These are phyloP conservation scores for Blastocystis sp. DNA, from an alignment of 352 stramenopile species.

Conservation along the genomic window DNA sequence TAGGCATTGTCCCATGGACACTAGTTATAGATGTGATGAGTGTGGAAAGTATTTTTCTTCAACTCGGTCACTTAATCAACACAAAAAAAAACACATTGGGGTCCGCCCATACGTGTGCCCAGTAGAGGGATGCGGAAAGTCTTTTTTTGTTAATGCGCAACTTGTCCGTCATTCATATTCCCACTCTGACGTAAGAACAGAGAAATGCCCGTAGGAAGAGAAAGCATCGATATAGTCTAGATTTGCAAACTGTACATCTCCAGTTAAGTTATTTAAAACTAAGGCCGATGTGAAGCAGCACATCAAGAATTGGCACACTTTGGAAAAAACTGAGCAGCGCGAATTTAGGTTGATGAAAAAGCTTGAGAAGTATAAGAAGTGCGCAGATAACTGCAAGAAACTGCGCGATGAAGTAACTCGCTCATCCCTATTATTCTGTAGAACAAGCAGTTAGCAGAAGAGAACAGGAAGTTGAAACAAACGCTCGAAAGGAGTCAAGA, in stretches of 20 bases:
- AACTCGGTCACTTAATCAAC: slow-evolving; percentile 17
- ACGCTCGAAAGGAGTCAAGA: not conserved
- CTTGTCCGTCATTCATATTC: slow-evolving; percentile 42
- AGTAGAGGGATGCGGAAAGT: slow-evolving; percentile 52
- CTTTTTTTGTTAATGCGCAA: slow-evolving; percentile 49
- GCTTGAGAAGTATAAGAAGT: slow-evolving; percentile 46
- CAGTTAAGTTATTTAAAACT: slow-evolving; percentile 55
- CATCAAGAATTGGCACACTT: slow-evolving; percentile 56
- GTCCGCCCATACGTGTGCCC: slow-evolving; percentile 24
- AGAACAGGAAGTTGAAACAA: not conserved
- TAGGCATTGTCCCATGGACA: not conserved
- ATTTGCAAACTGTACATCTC: slow-evolving; percentile 39
- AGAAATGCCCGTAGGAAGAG: slow-evolving; percentile 35
- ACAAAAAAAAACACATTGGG: slow-evolving; percentile 55
- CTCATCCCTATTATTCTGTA: not conserved
- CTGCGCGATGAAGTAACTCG: not conserved
- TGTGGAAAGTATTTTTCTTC: slow-evolving; percentile 61
- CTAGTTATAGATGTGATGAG: slow-evolving; percentile 32
- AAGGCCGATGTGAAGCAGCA: slow-evolving; percentile 58
- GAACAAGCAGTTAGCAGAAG: slow-evolving; percentile 37
- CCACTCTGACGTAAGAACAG: slow-evolving; percentile 46
- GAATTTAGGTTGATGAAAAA: slow-evolving; percentile 15
- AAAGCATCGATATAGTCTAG: not conserved
- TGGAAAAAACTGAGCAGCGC: slow-evolving; percentile 55
- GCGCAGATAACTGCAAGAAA: slow-evolving; percentile 44